A percentile compares a stretch with the other conserved stretches of the same genome.
Conservation (phyloP, 2,329 filamentous ascomycete genomes). For the Talaromyces marneffei region DNA sequence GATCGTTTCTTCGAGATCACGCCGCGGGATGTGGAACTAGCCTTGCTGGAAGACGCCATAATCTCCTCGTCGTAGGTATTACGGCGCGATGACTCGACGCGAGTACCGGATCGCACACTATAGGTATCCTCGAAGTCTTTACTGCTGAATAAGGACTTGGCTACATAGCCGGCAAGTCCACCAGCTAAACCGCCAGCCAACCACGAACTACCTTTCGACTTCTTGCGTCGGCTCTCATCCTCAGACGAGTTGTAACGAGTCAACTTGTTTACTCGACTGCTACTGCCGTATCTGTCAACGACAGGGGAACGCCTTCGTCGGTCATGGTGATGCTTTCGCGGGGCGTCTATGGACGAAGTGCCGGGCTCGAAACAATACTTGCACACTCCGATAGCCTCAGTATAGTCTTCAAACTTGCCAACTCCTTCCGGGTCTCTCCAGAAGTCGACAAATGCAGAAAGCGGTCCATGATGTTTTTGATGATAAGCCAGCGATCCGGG, state of each 20-base stretch:
- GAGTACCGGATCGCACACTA: conserved; percentile 51
- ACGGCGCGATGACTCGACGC: conserved; percentile 23
- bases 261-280: conserved; percentile 53
- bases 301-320: conserved; percentile 35
- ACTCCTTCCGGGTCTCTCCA: conserved; percentile 62
- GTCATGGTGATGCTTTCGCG: conserved; percentile 55
- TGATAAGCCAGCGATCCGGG: conserved; percentile 41
- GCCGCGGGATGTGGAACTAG: conserved; percentile 42
- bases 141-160: conserved; percentile 49
- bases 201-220: conserved; percentile 44
- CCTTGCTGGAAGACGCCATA: conserved; percentile 25
- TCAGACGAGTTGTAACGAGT: conserved; percentile 52
- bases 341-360: conserved; percentile 51
- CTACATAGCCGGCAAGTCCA: conserved; percentile 51
- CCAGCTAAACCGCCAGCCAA: conserved; percentile 51
- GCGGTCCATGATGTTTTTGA: conserved; percentile 52
- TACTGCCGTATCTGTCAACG: conserved; percentile 40
- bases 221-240: conserved; percentile 43
- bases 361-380: conserved; percentile 60
- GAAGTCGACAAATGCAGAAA: conserved; percentile 53
- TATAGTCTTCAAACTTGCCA: conserved; percentile 61
- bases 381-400: conserved; percentile 61
- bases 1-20: conserved; percentile 24
- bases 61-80: conserved; percentile 25
- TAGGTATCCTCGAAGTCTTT: conserved; percentile 57